Evolutionary conservation across 2,329 filamentous ascomycete species (phyloP), one percentile per base, ranked within the genome.

Genomic region (Fusarium dlaminii): DNA sequence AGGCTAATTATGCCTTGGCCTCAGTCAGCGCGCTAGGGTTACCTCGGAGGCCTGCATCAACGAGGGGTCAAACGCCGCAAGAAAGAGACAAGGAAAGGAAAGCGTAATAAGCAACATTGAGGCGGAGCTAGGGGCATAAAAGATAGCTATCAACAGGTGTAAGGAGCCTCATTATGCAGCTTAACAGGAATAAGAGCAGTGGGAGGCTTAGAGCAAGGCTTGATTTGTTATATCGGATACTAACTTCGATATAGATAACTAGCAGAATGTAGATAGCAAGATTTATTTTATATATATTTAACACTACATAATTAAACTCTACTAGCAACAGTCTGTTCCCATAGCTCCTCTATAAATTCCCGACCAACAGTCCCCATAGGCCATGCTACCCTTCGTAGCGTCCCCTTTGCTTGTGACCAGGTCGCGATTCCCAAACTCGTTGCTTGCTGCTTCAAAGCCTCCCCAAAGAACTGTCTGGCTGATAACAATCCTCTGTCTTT

Each of bases 321-420:
- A 17, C 22, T 6, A 8, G 8, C 29, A 9, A 66, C 0, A 6
- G 37, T 27, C 12, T 48, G 18, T 8, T 24, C 76, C 79, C 66
- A 70, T 3, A 66, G 8, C 6, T 54, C 29, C 15, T 37, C 24
- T 4, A 70, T 13, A 7, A 51, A 39, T 5, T 30, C 39, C 2
- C 22, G 15, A 18, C 17, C 20, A 4, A 3, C 10, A 12, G 17
- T n/a, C 17, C 20, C 20, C 22, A 20, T 24, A 0, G 67, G 60
- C 67, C 67, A 70, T 6, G 46, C 45, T 14, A 70, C 32, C 8
- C 57, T 30, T 0, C 22, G 9, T 8, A 70, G 15, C 1, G 24
- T 24, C 18, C 7, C 14, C 8, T 20, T 66, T 15, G 46, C 54
- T 29, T 70, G 59, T 7, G 42, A n/a, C 67, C 66, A 70, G 7